Evolutionary conservation across 2,329 filamentous ascomycete genomes (phyloP), one percentile per base, ranked within the genome.

Genomic region (Boeremia lycopersici): DNA sequence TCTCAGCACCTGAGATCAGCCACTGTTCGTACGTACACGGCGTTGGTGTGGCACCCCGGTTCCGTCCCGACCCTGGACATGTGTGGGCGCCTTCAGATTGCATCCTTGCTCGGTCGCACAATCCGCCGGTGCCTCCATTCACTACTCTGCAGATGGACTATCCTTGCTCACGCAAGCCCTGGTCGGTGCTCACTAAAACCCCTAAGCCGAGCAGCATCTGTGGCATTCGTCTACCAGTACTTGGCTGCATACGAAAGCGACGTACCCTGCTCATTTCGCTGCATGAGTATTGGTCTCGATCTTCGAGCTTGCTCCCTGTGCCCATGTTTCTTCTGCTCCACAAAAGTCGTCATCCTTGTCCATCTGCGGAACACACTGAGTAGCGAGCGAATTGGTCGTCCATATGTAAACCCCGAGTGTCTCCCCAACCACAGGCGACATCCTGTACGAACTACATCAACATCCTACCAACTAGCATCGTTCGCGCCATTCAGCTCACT

Each of bases 351-450:
- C 63, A 73, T 69, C 71, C 71, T 69, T 68, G 69, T 62, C 59
- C 48, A 51, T 60, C 63, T 61, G 62, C 65, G 70, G 69, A 67
- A 72, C 69, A 61, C 49, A 57, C 57, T 61, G 43, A 58, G 53
- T 44, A 64, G 50, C 60, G 50, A 61, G 65, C 60, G 42, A 64
- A 63, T 63, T 61, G 60, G 52, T 63, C 62, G 59, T 62, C 49
- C 69, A 69, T 74, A 73, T 72, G 64, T 70, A 72, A 64, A 68
- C 67, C 68, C 66, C 67, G 68, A 64, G 45, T 63, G 60, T 64
- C 61, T 28, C 65, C 64, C 62, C 62, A 65, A 69, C 59, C 63
- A 64, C 53, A 58, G 55, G 42, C 55, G 52, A 48, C 41, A 53
- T 62, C 59, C 56, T 28, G 10, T 31, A 65, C 60, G 62, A 60